phyloP scores from a whole-genome alignment of 768 basidiomycete genomes.

The Lactarius vividus region DNA sequence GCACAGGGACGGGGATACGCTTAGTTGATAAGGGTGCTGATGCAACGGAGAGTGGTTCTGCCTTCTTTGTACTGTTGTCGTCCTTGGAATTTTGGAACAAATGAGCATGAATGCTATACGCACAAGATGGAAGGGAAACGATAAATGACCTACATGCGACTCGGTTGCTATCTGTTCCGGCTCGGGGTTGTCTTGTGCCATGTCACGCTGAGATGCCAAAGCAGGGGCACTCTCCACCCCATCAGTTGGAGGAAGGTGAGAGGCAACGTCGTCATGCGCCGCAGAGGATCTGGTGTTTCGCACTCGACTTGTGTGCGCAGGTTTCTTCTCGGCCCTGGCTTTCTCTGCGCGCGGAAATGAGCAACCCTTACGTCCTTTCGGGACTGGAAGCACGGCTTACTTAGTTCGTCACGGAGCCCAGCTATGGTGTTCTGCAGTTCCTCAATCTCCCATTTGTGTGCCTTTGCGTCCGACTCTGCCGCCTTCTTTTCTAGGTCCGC shows the following conservation, averaged over 20 bases:
- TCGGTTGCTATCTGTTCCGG: background rate
- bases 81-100: background rate
- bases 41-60: background rate
- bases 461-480: slow-evolving; percentile 27
- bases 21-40: background rate
- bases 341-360: slow-evolving; percentile 20
- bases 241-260: slow-evolving; percentile 33
- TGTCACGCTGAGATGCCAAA: slow-evolving; percentile 10
- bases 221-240: slow-evolving; percentile 36
- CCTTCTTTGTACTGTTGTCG: background rate
- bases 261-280: slow-evolving; percentile 2
- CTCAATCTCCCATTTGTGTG: slow-evolving; percentile 45
- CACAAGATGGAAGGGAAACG: background rate
- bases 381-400: slow-evolving; percentile 38
- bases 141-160: background rate
- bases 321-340: slow-evolving; percentile 47
- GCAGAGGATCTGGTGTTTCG: background rate
- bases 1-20: background rate
- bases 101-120: background rate
- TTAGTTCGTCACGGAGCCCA: slow-evolving; percentile 54
- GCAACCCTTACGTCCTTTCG: background rate
- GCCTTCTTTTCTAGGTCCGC: slow-evolving; percentile 20
- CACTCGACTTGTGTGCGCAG: slow-evolving; percentile 32
- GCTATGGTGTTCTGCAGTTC: slow-evolving; percentile 51
- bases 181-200: background rate